Percentiles rank a stretch among this genome's conserved stretches.
These are phyloP conservation scores for Raddia distichophylla DNA, from an alignment of 176 grass and related monocot genomes.

Conservation along the genomic window DNA sequence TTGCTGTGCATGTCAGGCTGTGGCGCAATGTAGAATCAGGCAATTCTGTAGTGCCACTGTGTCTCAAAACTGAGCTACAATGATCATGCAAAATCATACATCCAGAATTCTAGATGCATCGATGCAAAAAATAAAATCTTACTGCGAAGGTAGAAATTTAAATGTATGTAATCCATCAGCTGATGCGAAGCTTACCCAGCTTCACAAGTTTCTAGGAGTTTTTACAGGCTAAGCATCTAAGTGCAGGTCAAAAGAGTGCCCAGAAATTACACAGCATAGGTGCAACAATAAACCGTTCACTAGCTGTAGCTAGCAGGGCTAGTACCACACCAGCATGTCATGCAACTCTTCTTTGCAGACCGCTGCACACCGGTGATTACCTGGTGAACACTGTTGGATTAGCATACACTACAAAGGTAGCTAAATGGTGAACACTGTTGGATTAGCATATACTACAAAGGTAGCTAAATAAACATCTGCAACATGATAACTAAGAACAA, in stretches of 20 bases:
- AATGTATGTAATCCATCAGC: background rate
- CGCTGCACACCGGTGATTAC: background rate
- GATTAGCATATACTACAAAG: slow-evolving; percentile 5
- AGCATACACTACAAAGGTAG: slow-evolving; percentile 7
- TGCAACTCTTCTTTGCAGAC: background rate
- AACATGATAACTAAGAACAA: background rate
- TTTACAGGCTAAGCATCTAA: slow-evolving; percentile 13
- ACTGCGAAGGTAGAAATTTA: background rate
- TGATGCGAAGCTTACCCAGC: background rate
- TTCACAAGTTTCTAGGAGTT: background rate
- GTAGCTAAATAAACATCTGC: background rate
- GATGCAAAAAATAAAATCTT: background rate
- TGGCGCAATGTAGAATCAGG: too few species aligned
- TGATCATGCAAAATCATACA: background rate
- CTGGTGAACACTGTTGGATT: background rate
- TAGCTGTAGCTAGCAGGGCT: background rate
- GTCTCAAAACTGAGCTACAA: background rate
- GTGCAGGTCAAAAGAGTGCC: slow-evolving; percentile 16
- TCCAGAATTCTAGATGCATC: background rate
- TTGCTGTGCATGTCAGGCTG: too few species aligned
- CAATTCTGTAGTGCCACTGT: background rate
- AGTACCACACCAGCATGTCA: slow-evolving; percentile 19
- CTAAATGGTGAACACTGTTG: background rate
- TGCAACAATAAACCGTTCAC: background rate
- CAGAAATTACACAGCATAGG: slow-evolving; percentile 11